Base-by-base conservation (phyloP, 495 filamentous ascomycete species). In the Umbilicaria muhlenbergii region DNA sequence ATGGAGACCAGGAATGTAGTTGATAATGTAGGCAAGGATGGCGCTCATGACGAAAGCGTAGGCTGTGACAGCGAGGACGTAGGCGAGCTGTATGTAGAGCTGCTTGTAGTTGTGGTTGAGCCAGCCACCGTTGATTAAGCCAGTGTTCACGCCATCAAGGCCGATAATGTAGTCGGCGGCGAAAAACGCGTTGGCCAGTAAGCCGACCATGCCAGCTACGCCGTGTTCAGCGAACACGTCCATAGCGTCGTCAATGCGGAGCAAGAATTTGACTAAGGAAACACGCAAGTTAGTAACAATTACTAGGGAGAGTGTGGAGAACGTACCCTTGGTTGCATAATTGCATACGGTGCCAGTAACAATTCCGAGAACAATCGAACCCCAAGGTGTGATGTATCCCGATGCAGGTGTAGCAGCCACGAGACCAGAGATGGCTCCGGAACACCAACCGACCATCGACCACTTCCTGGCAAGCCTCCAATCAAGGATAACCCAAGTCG, bases 371-470 rank as follows among this genome's bases (percentile, higher is more conserved):
- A 88, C 62, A 50, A 96, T 75, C 51, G 80, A 83, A 14, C 78
- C 88, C 82, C 91, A 95, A 11, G 91, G 87, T 28, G 84, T 75
- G 57, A 96, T 83, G 64, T 76, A 83, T 42, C 85, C 85, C 19
- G 84, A 85, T 7, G 86, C 85, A 7, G 85, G 85, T n/a, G 85
- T 92, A 12, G 86, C 86, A 41, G 85, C 85, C 21, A 98, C 91
- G 21, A 92, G 76, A 39, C 85, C 85, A 0, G 83, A 86, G 58
- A 92, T 92, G 51, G 80, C 78, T 38, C 91, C 91, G 18, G 91
- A 98, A 64, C 91, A 98, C 83, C 91, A 94, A 42, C 91, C 91
- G 53, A 98, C 91, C 73, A 96, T 93, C 2, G 89, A 94, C 91
- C 91, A 96, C 69, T 98, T 98, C 60, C 80, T 78, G 38, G 92